Conservation (phyloP, 2,329 filamentous ascomycete genomes). For the Phyllosticta paracitricarpa region DNA sequence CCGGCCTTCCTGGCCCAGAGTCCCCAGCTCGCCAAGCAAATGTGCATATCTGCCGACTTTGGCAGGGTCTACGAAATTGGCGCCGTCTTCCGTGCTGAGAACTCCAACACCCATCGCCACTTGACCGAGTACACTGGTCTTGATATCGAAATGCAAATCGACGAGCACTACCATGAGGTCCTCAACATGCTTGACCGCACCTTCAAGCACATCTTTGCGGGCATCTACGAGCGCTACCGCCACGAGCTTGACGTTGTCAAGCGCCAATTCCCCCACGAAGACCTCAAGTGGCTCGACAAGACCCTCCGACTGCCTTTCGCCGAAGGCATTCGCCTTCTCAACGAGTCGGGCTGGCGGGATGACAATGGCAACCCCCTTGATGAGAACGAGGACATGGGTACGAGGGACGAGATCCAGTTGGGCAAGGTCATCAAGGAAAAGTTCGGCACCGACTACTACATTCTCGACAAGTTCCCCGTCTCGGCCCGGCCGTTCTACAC, state of each 20-base stretch:
- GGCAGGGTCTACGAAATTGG: slow-evolving; percentile 82
- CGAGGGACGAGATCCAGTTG: slow-evolving; percentile 76
- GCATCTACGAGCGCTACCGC: slow-evolving; percentile 57
- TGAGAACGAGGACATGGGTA: slow-evolving; percentile 70
- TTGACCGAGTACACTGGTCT: slow-evolving; percentile 90
- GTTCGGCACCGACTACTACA: slow-evolving; percentile 83
- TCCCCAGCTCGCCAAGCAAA: slow-evolving; percentile 86
- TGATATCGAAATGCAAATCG: slow-evolving; percentile 86
- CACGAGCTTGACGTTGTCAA: slow-evolving; percentile 72
- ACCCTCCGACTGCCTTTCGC: slow-evolving; percentile 73
- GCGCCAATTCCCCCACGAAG: slow-evolving; percentile 74
- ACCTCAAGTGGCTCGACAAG: slow-evolving; percentile 77
- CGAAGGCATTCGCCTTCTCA: slow-evolving; percentile 72
- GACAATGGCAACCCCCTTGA: slow-evolving; percentile 65
- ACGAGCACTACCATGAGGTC: slow-evolving; percentile 82
- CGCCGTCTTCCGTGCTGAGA: slow-evolving; percentile 85
- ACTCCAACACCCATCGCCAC: slow-evolving; percentile 90
- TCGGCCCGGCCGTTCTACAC: slow-evolving; percentile 85
- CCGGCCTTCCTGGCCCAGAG: slow-evolving; percentile 84
- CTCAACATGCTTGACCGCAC: slow-evolving; percentile 67
- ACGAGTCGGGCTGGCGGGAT: slow-evolving; percentile 64
- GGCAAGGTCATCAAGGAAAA: slow-evolving; percentile 79
- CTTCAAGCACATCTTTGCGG: slow-evolving; percentile 69
- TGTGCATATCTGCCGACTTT: slow-evolving; percentile 84
- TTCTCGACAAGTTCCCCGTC: slow-evolving; percentile 84